Conservation (phyloP, 306 rosid species). For the Hippophae tibetana region DNA sequence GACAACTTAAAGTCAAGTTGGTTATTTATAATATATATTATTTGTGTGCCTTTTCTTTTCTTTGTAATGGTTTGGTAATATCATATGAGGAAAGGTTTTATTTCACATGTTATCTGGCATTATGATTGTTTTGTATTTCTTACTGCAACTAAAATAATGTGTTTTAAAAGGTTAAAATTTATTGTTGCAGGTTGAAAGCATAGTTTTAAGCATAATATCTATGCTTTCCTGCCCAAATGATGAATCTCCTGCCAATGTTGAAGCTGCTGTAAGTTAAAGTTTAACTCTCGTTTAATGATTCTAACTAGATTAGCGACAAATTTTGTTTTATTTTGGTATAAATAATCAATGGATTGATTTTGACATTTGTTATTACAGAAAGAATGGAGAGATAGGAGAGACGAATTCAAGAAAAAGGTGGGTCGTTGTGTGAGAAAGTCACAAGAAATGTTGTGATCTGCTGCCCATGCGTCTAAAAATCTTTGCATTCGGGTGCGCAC, state of each 20-base stretch:
- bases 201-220: conserved; percentile 94
- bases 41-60: too few species aligned
- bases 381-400: conserved; percentile 92
- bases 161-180: not conserved
- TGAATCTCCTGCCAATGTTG: conserved; percentile 97
- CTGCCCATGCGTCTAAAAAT: too few species aligned
- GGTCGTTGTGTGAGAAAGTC: conserved; percentile 92
- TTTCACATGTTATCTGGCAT: not conserved
- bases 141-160: not conserved
- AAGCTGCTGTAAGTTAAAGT: conserved; percentile 81
- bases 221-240: conserved; percentile 97
- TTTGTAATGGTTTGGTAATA: too few species aligned
- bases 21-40: too few species aligned
- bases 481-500: too few species aligned
- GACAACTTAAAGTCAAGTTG: too few species aligned
- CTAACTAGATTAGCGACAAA: too few species aligned
- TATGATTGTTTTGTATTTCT: not conserved
- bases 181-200: conserved; percentile 88
- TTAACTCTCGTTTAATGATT: not conserved
- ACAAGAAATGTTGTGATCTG: conserved; percentile 9
- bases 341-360: conserved; percentile 2
- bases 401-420: conserved; percentile 91
- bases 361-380: conserved; percentile 48
- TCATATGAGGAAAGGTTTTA: too few species aligned
- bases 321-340: conserved; percentile 2